Evolutionary conservation across 2,329 filamentous ascomycete genomes (phyloP).

Genomic region (Epicoccum nigrum): DNA sequence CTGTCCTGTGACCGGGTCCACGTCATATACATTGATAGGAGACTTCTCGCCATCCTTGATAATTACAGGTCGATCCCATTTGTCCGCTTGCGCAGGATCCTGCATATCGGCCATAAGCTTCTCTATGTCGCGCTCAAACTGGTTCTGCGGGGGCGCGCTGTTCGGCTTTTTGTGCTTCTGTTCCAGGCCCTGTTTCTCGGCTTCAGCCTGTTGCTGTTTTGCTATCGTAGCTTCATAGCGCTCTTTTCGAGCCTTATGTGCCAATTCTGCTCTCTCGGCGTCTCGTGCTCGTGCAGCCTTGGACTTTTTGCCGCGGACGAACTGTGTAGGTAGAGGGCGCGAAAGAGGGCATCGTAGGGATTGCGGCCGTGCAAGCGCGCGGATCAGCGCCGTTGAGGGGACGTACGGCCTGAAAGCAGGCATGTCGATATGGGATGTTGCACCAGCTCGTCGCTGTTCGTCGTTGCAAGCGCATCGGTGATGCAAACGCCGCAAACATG

Average conservation of each 20-base stretch:
- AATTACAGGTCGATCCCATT: not conserved
- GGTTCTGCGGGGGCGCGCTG: not conserved
- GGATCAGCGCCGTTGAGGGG: conserved; percentile 34
- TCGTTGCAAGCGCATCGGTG: too few relatives aligned
- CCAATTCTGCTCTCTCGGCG: conserved; percentile 7
- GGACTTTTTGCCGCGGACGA: conserved; percentile 31
- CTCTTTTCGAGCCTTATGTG: not conserved
- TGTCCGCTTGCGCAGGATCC: conserved; percentile 6
- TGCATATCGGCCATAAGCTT: conserved; percentile 1
- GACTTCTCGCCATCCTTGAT: conserved; percentile 27
- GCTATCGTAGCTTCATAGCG: not conserved
- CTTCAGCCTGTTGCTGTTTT: not conserved
- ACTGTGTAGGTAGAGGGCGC: conserved; percentile 22
- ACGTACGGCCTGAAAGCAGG: conserved; percentile 28
- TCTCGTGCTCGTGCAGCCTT: conserved; percentile 19
- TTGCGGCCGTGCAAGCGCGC: conserved; percentile 30
- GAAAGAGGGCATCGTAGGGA: conserved; percentile 26
- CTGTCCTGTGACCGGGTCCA: conserved; percentile 32
- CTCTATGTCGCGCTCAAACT: too few relatives aligned
- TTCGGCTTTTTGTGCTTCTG: not conserved
- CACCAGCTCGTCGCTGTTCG: not conserved
- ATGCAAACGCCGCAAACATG: conserved; percentile 22
- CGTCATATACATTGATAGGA: conserved; percentile 38
- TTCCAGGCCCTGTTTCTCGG: not conserved
- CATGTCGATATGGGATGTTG: not conserved